A percentile compares a stretch with the other conserved stretches of the same genome.
phyloP scores from a whole-genome alignment of 768 basidiomycete genomes.

The Saitozyma sp. region DNA sequence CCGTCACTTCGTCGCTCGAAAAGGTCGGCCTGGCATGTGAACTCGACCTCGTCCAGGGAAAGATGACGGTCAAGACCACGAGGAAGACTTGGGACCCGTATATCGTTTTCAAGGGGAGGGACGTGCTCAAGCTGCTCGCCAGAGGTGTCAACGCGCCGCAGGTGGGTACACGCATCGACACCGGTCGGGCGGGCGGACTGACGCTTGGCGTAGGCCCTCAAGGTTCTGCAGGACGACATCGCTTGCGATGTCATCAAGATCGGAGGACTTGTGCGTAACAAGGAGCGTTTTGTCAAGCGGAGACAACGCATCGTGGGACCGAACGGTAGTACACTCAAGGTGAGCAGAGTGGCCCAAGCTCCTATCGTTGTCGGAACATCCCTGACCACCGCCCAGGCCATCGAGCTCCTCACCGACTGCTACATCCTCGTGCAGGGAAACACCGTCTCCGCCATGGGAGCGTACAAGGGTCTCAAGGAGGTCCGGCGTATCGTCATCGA shows the following conservation, averaged over 20 bases:
- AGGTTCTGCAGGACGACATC: slow-evolving; percentile 82
- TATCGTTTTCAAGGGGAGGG: slow-evolving; percentile 90
- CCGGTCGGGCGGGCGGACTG: too few species aligned
- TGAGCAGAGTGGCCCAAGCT: slow-evolving; percentile 51
- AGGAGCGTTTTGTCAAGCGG: slow-evolving; percentile 93
- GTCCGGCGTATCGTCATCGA: slow-evolving; percentile 94
- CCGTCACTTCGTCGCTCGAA: slow-evolving; percentile 80
- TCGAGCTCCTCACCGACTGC: slow-evolving; percentile 91
- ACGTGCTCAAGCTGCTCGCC: slow-evolving; percentile 91
- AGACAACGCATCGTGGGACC: slow-evolving; percentile 96
- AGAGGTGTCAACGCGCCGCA: slow-evolving; percentile 74
- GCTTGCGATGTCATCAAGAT: slow-evolving; percentile 99
- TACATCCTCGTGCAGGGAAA: slow-evolving; percentile 98
- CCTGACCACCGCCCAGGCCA: slow-evolving; percentile 64
- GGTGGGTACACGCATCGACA: slow-evolving; percentile 11
- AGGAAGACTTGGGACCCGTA: slow-evolving; percentile 97
- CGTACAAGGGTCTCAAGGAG: slow-evolving; percentile 91
- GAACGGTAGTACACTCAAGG: slow-evolving; percentile 95
- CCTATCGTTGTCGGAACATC: background rate
- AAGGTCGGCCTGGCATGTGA: slow-evolving; percentile 72
- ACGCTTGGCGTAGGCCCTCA: slow-evolving; percentile 60
- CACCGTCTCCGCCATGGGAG: slow-evolving; percentile 97
- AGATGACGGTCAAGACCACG: slow-evolving; percentile 95
- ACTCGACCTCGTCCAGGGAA: slow-evolving; percentile 91
- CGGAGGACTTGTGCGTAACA: slow-evolving; percentile 87